Conservation (phyloP, 2,329 filamentous ascomycete genomes). For the Byssothecium circinans region DNA sequence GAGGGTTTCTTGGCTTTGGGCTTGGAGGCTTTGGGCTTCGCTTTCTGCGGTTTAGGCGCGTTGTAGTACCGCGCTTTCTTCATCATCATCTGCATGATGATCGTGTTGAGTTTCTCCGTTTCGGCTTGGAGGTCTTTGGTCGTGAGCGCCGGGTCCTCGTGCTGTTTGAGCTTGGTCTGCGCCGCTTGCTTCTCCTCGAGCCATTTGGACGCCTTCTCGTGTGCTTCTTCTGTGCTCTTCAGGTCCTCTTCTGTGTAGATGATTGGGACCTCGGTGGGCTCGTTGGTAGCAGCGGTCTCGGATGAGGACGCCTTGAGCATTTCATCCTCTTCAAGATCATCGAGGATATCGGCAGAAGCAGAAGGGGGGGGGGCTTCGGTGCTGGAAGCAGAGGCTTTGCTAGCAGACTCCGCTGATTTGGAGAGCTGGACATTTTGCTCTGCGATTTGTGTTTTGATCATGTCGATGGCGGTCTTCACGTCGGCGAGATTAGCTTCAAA, state of each 20-base stretch:
- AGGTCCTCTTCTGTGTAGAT: constrained; percentile 76
- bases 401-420: constrained; percentile 37
- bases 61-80: constrained; percentile 52
- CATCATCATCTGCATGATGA: constrained; percentile 69
- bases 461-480: constrained; percentile 68
- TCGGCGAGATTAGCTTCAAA: constrained; percentile 72
- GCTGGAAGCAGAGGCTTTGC: constrained; percentile 47
- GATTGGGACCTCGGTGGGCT: constrained; percentile 43
- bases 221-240: constrained; percentile 62
- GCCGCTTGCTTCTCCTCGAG: constrained; percentile 69
- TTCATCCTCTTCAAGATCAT: constrained; percentile 77
- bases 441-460: constrained; percentile 72
- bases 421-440: constrained; percentile 61
- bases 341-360: constrained; percentile 56
- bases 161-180: constrained; percentile 71
- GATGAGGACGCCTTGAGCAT: constrained; percentile 45
- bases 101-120: constrained; percentile 71
- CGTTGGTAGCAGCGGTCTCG: constrained; percentile 23
- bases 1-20: constrained; percentile 32
- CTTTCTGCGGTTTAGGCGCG: constrained; percentile 41
- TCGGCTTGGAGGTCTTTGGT: constrained; percentile 67
- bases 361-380: constrained; percentile 49
- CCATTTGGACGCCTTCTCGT: constrained; percentile 70
- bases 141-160: constrained; percentile 75
- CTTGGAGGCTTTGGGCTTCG: constrained; percentile 34